Evolutionary conservation across 192 early-diverging fungal genomes (phyloP).

Genomic region (Backusella macrospora): DNA sequence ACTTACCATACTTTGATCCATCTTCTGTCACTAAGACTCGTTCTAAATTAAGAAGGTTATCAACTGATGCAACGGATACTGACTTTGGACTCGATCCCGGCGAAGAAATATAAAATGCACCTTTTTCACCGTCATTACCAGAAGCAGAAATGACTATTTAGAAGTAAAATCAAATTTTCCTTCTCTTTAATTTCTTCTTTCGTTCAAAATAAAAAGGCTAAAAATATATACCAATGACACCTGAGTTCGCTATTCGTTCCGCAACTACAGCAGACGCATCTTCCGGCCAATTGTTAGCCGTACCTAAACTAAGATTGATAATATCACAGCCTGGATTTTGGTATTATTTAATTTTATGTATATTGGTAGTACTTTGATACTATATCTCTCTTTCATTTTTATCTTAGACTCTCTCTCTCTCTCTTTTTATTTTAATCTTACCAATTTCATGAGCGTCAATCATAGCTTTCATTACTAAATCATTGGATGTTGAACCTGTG

Average conservation of each 20-base stretch:
- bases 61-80: conserved; percentile 60
- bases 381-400: too few species aligned
- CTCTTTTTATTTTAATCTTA: not conserved
- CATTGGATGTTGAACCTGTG: conserved; percentile 63
- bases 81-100: conserved; percentile 59
- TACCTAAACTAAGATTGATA: conserved; percentile 86
- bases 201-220: not conserved
- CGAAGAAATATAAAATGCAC: conserved; percentile 58
- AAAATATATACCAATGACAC: conserved; percentile 34
- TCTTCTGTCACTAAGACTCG: conserved; percentile 8
- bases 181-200: not conserved
- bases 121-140: conserved; percentile 68
- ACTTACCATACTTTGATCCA: conserved; percentile 23
- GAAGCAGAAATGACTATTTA: conserved; percentile 56
- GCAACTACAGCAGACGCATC: conserved; percentile 61
- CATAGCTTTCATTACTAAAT: conserved; percentile 80
- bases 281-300: conserved; percentile 61
- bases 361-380: too few species aligned
- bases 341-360: not conserved
- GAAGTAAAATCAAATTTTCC: not conserved
- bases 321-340: conserved; percentile 61
- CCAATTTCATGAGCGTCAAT: conserved; percentile 64
- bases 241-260: conserved; percentile 46
- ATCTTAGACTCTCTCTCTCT: too few species aligned
- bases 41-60: conserved; percentile 43